A percentile compares a stretch with the other conserved stretches of the same genome.
Conservation (phyloP, 768 basidiomycete species). For the Auricularia cornea region DNA sequence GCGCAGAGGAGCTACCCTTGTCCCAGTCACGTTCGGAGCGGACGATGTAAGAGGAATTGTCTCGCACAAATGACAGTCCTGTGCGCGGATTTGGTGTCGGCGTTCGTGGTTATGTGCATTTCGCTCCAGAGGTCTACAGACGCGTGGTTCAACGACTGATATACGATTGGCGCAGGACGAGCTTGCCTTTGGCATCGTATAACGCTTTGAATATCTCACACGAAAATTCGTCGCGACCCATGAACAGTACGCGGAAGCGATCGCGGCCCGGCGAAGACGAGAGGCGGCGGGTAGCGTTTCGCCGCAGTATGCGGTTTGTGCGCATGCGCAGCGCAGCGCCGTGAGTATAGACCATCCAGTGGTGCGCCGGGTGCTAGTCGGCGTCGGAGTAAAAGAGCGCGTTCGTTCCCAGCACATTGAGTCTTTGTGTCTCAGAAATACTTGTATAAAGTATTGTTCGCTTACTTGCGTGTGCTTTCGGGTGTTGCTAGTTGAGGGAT, state of each 20-base stretch:
- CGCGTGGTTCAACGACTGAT: not conserved
- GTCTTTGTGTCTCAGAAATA: too few species aligned
- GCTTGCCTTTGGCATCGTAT: slow-evolving; percentile 51
- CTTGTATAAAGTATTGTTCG: too few species aligned
- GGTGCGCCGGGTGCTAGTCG: too few species aligned
- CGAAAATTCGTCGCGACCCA: slow-evolving; percentile 87
- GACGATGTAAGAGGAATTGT: not conserved
- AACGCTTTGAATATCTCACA: slow-evolving; percentile 61
- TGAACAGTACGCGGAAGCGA: slow-evolving; percentile 69
- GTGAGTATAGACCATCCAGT: too few species aligned
- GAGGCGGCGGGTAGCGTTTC: too few species aligned
- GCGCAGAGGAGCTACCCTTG: slow-evolving; percentile 58
- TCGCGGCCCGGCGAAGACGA: too few species aligned
- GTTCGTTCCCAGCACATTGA: too few species aligned
- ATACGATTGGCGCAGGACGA: not conserved
- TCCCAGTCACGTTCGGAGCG: not conserved
- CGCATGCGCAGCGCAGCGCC: too few species aligned
- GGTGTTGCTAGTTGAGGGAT: too few species aligned
- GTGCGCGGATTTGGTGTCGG: slow-evolving; percentile 53
- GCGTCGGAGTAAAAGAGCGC: too few species aligned
- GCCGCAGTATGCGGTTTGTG: too few species aligned
- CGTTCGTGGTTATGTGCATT: slow-evolving; percentile 62
- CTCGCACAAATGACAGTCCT: not conserved
- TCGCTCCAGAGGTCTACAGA: slow-evolving; percentile 66
- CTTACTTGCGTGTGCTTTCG: too few species aligned